phyloP scores from a whole-genome alignment of 805 yeast genomes.

The Nakazawaea peltata region DNA sequence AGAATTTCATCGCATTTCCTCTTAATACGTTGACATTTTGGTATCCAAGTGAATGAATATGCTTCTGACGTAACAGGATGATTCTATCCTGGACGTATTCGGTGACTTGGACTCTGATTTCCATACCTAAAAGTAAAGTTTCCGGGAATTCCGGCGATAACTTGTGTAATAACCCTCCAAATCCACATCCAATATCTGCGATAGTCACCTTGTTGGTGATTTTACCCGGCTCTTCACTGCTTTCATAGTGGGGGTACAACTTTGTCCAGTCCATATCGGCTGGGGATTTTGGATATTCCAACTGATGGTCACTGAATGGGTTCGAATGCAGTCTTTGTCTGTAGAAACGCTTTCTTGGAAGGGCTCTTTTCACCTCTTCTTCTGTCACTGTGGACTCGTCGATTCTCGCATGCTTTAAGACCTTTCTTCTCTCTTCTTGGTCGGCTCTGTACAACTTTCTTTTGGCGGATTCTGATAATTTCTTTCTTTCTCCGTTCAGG shows the following conservation, averaged over 20 bases:
- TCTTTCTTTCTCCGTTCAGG: too few species aligned
- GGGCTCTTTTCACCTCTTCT: slow-evolving; percentile 7
- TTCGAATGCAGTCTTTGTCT: slow-evolving; percentile 97
- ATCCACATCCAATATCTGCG: slow-evolving; percentile 97
- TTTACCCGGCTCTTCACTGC: slow-evolving; percentile 23
- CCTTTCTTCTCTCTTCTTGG: slow-evolving; percentile 35
- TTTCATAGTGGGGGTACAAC: slow-evolving; percentile 57
- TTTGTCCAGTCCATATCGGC: slow-evolving; percentile 80
- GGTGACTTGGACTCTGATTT: slow-evolving; percentile 95
- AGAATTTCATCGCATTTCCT: slow-evolving; percentile 95
- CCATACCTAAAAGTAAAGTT: slow-evolving; percentile 84
- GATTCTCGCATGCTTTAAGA: slow-evolving; percentile 36
- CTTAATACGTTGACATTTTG: slow-evolving; percentile 86
- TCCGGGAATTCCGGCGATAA: slow-evolving; percentile 74
- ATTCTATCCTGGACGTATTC: slow-evolving; percentile 95
- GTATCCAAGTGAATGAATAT: slow-evolving; percentile 29
- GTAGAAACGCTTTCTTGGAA: slow-evolving; percentile 57
- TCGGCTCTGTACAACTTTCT: slow-evolving; percentile 42
- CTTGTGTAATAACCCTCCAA: slow-evolving; percentile 83
- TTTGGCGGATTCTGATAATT: slow-evolving; percentile 21
- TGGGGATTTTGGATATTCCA: slow-evolving; percentile 83
- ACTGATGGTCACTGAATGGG: slow-evolving; percentile 90
- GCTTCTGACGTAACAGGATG: slow-evolving; percentile 69
- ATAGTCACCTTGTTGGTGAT: slow-evolving; percentile 60
- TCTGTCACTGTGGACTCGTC: slow-evolving; percentile 17